phyloP scores from a whole-genome alignment of 2,329 filamentous ascomycete species.

The Cephalotrichum gorgonifer region DNA sequence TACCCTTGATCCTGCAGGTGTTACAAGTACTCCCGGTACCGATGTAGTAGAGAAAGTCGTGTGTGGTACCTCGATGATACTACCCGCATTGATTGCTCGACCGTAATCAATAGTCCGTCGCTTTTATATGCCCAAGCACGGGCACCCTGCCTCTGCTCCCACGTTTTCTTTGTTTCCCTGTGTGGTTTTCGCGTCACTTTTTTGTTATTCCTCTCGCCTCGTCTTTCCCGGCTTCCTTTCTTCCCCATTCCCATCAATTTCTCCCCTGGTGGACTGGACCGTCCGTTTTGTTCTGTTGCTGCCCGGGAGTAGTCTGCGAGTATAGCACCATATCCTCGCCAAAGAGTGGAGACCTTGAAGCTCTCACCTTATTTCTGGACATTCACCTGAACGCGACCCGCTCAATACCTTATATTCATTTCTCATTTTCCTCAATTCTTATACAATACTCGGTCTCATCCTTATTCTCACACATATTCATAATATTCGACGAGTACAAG shows the following conservation, averaged over 20 bases:
- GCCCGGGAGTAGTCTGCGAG: too few species aligned
- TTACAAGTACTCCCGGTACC: background rate
- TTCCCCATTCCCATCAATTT: background rate
- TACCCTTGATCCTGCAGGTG: background rate
- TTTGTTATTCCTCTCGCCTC: background rate
- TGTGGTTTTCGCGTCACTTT: constrained; percentile 1
- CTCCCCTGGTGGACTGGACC: background rate
- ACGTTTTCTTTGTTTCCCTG: background rate
- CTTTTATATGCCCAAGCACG: background rate
- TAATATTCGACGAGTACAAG: background rate
- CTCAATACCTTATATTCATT: too few species aligned
- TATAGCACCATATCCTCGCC: too few species aligned
- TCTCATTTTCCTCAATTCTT: too few species aligned
- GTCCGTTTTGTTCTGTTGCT: background rate
- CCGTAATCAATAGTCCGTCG: background rate
- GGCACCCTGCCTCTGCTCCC: background rate
- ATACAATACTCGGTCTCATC: too few species aligned
- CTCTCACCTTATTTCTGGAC: too few species aligned
- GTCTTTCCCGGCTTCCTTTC: background rate
- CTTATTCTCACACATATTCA: too few species aligned
- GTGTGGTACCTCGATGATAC: background rate
- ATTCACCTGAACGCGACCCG: too few species aligned
- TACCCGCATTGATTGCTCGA: background rate
- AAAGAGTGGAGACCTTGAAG: too few species aligned
- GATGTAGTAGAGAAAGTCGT: background rate